Evolutionary conservation across 2,329 filamentous ascomycete species (phyloP), one percentile per base, ranked within the genome.

Genomic region (Aspergillus uvarum): DNA sequence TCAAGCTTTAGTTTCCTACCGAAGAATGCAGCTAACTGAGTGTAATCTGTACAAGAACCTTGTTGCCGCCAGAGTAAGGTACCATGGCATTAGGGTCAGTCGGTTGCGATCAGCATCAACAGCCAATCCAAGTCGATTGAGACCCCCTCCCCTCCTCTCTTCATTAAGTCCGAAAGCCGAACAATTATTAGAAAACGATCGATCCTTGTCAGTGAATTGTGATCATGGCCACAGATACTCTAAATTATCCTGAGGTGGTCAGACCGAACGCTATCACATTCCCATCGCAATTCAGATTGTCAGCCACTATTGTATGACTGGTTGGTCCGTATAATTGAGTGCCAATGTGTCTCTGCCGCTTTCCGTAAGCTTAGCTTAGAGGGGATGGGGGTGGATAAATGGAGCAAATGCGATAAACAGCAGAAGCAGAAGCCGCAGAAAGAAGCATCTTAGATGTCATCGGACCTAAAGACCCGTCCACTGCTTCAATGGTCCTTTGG

Each of bases 1-100:
- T 55, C 53, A 55, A 55, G 53, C 53, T 55, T 55, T 55, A 29
- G n/a, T 21, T 5, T 26, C 42, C 42, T 47, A n/a, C 53, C 42
- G 53, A 21, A 44, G 53, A 55, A 55, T 48, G 31, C 47, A 47
- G 42, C 53, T 44, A 31, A 19, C 5, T 52, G 31, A 22, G 26
- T 52, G 26, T 52, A 35, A 44, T 19, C 8, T 44, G 51, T 19
- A 54, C 22, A 35, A 24, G 38, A 55, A 55, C 53, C 53, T 55
- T 55, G 53, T 55, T 55, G 26, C 16, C 16, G 48, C 31, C 29
- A 35, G 22, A 21, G 31, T 38, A 53, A 53, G 51, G 51, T 53
- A 53, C 51, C 22, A 26, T 52, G 32, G 32, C 51, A 38, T 35
- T 16, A 42, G 21, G 31, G 51, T 35, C 29, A 22, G 21, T 19